Conservation (phyloP, 2,329 filamentous ascomycete genomes). For the Scedosporium minutisporum region DNA sequence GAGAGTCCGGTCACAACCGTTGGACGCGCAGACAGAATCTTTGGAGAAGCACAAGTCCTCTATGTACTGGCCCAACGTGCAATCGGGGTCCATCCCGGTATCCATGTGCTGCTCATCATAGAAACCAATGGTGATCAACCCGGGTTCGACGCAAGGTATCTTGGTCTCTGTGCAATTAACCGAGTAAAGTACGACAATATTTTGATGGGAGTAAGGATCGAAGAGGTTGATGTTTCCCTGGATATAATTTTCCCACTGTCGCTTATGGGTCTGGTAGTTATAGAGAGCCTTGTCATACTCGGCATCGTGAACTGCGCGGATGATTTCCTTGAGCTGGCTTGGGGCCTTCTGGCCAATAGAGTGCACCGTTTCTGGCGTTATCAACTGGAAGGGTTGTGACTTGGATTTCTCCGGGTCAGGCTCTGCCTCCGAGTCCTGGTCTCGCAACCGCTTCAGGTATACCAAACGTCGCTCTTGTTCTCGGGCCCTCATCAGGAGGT, state of each 20-base stretch:
- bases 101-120: constrained; percentile 85
- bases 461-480: constrained; percentile 80
- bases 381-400: constrained; percentile 73
- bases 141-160: constrained; percentile 84
- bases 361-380: constrained; percentile 93
- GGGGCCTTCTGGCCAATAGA: constrained; percentile 70
- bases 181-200: constrained; percentile 89
- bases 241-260: constrained; percentile 93
- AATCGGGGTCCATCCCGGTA: constrained; percentile 67
- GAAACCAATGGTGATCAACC: constrained; percentile 81
- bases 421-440: constrained; percentile 58
- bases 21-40: constrained; percentile 67
- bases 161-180: constrained; percentile 89
- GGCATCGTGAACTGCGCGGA: constrained; percentile 90
- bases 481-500: constrained; percentile 82
- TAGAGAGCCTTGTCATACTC: constrained; percentile 94
- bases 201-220: constrained; percentile 91
- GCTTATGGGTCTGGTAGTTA: constrained; percentile 87
- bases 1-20: constrained; percentile 82
- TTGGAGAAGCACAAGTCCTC: constrained; percentile 77
- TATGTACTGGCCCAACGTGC: constrained; percentile 88
- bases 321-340: constrained; percentile 79
- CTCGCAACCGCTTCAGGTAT: constrained; percentile 72
- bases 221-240: constrained; percentile 82
- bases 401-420: constrained; percentile 51